A percentile compares a stretch with the other conserved stretches of the same genome.
Evolutionary conservation across 2,329 filamentous ascomycete genomes (phyloP).

Genomic region (Claviceps pusilla): DNA sequence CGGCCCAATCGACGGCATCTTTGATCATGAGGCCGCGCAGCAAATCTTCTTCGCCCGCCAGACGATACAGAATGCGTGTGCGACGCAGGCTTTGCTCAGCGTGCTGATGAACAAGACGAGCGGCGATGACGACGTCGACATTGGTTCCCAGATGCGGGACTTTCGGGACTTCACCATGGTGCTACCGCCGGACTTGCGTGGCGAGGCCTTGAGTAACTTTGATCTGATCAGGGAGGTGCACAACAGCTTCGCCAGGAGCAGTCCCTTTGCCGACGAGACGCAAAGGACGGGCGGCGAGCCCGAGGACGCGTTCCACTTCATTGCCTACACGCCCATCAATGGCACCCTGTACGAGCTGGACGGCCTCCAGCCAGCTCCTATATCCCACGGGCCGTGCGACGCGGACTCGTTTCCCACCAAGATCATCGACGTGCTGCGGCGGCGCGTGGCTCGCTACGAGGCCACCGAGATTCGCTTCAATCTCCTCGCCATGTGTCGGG

Average conservation of each 20-base stretch:
- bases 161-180: slow-evolving; percentile 82
- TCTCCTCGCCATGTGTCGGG: slow-evolving; percentile 78
- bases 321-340: slow-evolving; percentile 76
- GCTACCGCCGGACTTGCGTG: slow-evolving; percentile 59
- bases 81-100: slow-evolving; percentile 84
- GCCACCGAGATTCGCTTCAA: slow-evolving; percentile 87
- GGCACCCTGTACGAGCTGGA: slow-evolving; percentile 85
- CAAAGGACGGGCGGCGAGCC: slow-evolving; percentile 47
- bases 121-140: slow-evolving; percentile 44
- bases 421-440: slow-evolving; percentile 74
- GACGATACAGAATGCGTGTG: slow-evolving; percentile 97
- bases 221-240: slow-evolving; percentile 64
- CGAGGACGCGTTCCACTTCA: slow-evolving; percentile 94
- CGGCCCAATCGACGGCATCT: slow-evolving; percentile 64
- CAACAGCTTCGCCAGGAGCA: slow-evolving; percentile 79
- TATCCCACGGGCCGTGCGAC: slow-evolving; percentile 66
- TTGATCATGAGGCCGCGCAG: slow-evolving; percentile 60
- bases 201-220: slow-evolving; percentile 46
- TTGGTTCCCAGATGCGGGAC: slow-evolving; percentile 54
- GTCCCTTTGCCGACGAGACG: slow-evolving; percentile 87
- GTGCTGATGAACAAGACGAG: slow-evolving; percentile 74
- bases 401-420: slow-evolving; percentile 58
- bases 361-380: slow-evolving; percentile 82
- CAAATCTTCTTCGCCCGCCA: slow-evolving; percentile 87
- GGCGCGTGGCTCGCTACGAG: slow-evolving; percentile 73